These are phyloP conservation scores for Epichloe bromicola DNA, from an alignment of 2,329 filamentous ascomycete species.

Conservation along the genomic window DNA sequence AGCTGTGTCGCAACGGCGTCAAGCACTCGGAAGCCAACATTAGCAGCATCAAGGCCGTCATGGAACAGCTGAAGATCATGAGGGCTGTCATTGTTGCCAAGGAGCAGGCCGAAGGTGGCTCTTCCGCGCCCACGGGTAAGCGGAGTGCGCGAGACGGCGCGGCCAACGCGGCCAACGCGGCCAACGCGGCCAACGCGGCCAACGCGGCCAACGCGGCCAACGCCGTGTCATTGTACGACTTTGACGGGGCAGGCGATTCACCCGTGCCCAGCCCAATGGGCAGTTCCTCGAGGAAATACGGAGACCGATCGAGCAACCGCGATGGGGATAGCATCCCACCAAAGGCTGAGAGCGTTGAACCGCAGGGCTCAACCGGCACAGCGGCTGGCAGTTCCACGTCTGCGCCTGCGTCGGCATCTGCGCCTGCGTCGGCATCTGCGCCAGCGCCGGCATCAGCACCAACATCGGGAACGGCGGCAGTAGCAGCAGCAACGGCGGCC, in stretches of 20 bases:
- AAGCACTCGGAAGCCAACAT: constrained; percentile 27
- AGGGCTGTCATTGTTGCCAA: constrained; percentile 30
- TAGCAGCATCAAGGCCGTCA: constrained; percentile 21
- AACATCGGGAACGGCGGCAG: background rate
- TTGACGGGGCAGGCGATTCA: constrained; percentile 31
- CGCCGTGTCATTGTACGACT: constrained; percentile 31
- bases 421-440: background rate
- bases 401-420: background rate
- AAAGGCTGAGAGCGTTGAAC: constrained; percentile 44
- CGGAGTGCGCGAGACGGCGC: constrained; percentile 12
- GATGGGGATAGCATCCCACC: constrained; percentile 40
- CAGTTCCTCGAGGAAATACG: constrained; percentile 22
- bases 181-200: constrained; percentile 13
- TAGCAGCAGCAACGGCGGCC: background rate
- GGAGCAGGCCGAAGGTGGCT: constrained; percentile 24
- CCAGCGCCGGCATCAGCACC: background rate
- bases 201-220: too few relatives aligned
- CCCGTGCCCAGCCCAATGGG: constrained; percentile 31
- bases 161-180: constrained; percentile 11
- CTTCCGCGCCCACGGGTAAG: constrained; percentile 11
- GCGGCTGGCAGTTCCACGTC: background rate
- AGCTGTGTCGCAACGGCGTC: constrained; percentile 28
- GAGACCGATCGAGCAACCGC: constrained; percentile 24
- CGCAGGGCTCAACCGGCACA: constrained; percentile 25
- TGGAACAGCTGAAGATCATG: constrained; percentile 30